Conservation (phyloP, 257 asterid species). For the Solanum lignicaule region DNA sequence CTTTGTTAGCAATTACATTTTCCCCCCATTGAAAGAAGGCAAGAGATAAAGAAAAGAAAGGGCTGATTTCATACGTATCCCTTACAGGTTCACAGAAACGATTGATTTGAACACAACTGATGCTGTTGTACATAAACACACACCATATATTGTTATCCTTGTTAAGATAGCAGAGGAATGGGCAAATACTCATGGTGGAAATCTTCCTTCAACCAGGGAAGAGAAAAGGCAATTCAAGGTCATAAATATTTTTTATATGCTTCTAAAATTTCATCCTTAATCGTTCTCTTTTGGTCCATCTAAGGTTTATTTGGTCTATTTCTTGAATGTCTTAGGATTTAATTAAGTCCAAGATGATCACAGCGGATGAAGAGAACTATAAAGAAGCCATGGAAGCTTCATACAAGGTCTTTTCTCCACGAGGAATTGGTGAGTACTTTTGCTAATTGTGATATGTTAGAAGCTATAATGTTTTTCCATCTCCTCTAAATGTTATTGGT, state of each 20-base stretch:
- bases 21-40: not conserved
- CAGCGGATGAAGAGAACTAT: conserved; percentile 85
- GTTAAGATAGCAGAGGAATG: conserved; percentile 76
- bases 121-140: conserved; percentile 73
- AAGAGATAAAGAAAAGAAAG: not conserved
- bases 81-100: conserved; percentile 61
- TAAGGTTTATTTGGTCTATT: conserved; percentile 14
- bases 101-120: conserved; percentile 74
- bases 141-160: conserved; percentile 84
- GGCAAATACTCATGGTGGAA: conserved; percentile 59
- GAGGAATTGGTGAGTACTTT: conserved; percentile 75
- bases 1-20: not conserved
- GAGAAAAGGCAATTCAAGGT: conserved; percentile 85
- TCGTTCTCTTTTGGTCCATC: not conserved
- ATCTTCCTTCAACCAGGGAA: conserved; percentile 77
- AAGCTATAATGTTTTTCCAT: not conserved
- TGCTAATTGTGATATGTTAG: not conserved
- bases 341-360: conserved; percentile 69
- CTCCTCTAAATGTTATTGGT: not conserved
- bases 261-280: not conserved
- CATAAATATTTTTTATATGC: not conserved
- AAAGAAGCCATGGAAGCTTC: conserved; percentile 95
- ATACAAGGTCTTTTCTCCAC: conserved; percentile 75
- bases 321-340: conserved; percentile 49
- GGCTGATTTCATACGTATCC: conserved; percentile 11